These are phyloP conservation scores for Phytophthora sp. DNA, from an alignment of 352 stramenopile species.

Conservation along the genomic window DNA sequence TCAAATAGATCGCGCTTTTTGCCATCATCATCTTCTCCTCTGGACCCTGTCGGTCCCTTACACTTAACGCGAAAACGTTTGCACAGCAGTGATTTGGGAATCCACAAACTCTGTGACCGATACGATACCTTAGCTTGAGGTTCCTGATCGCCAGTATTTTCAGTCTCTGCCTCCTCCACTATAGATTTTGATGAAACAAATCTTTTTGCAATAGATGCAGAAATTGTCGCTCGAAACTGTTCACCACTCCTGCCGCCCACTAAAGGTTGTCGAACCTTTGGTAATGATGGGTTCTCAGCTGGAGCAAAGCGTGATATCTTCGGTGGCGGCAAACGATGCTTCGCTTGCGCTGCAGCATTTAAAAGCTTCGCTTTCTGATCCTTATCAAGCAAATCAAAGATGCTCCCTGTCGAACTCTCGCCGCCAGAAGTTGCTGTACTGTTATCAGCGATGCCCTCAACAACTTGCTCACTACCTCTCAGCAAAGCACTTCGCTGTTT, in stretches of 20 bases:
- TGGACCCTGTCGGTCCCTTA: conserved; percentile 34
- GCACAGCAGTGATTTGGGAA: conserved; percentile 73
- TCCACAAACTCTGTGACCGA: conserved; percentile 62
- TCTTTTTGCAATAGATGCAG: conserved; percentile 81
- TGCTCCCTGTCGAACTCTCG: conserved; percentile 32
- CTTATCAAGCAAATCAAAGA: conserved; percentile 65
- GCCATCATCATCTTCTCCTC: conserved; percentile 24
- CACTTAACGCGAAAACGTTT: conserved; percentile 87
- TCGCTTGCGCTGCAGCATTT: conserved; percentile 40
- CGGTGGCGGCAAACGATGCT: conserved; percentile 8
- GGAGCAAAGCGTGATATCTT: background rate
- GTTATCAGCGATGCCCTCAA: background rate
- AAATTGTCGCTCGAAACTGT: conserved; percentile 77
- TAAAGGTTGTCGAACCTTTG: conserved; percentile 46
- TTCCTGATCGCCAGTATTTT: conserved; percentile 8
- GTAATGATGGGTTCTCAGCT: conserved; percentile 1
- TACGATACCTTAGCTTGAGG: conserved; percentile 43
- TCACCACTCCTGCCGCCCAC: conserved; percentile 33
- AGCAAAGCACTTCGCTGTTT: conserved; percentile 56
- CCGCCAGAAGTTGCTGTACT: background rate
- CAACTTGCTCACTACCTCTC: conserved; percentile 12
- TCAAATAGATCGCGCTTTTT: conserved; percentile 64
- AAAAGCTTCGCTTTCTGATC: conserved; percentile 58
- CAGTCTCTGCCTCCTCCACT: too few species aligned
- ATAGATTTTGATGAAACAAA: conserved; percentile 64